These are phyloP conservation scores for Ogataea allantospora DNA, from an alignment of 805 yeast species.

Conservation along the genomic window DNA sequence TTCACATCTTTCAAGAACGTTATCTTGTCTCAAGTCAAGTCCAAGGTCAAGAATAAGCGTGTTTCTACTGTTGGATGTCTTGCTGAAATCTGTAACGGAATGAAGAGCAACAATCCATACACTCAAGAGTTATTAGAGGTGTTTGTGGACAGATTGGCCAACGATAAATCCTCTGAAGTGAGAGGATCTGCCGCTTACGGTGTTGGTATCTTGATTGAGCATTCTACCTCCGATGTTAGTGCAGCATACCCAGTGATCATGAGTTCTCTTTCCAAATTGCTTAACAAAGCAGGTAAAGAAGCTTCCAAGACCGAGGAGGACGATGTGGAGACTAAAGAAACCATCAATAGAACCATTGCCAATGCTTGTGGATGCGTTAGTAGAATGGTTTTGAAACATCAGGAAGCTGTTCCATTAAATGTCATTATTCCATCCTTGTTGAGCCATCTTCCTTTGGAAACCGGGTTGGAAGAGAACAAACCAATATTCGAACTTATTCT, in stretches of 20 bases:
- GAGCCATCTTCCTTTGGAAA: slow-evolving; percentile 77
- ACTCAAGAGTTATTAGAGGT: slow-evolving; percentile 67
- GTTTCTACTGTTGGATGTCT: slow-evolving; percentile 83
- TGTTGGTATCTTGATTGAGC: slow-evolving; percentile 70
- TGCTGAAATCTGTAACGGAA: slow-evolving; percentile 82
- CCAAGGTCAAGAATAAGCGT: slow-evolving; percentile 71
- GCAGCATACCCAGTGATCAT: slow-evolving; percentile 67
- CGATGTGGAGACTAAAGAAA: slow-evolving; percentile 77
- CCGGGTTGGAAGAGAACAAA: slow-evolving; percentile 88
- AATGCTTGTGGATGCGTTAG: slow-evolving; percentile 98
- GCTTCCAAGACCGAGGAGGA: slow-evolving; percentile 56
- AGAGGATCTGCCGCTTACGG: slow-evolving; percentile 97
- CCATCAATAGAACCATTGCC: slow-evolving; percentile 79
- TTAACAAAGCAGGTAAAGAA: slow-evolving; percentile 77
- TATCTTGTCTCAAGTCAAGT: slow-evolving; percentile 53
- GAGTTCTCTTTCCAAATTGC: slow-evolving; percentile 62
- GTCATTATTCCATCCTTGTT: slow-evolving; percentile 74
- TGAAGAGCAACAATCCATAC: slow-evolving; percentile 66
- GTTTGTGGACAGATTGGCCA: slow-evolving; percentile 65
- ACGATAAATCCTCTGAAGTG: slow-evolving; percentile 80
- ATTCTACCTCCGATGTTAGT: slow-evolving; percentile 53
- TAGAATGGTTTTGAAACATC: slow-evolving; percentile 77
- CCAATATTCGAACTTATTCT: slow-evolving; percentile 82
- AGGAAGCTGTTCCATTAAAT: slow-evolving; percentile 68
- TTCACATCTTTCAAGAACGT: slow-evolving; percentile 70